phyloP scores from a whole-genome alignment of 2,329 filamentous ascomycete species.

The Exophiala sideris region DNA sequence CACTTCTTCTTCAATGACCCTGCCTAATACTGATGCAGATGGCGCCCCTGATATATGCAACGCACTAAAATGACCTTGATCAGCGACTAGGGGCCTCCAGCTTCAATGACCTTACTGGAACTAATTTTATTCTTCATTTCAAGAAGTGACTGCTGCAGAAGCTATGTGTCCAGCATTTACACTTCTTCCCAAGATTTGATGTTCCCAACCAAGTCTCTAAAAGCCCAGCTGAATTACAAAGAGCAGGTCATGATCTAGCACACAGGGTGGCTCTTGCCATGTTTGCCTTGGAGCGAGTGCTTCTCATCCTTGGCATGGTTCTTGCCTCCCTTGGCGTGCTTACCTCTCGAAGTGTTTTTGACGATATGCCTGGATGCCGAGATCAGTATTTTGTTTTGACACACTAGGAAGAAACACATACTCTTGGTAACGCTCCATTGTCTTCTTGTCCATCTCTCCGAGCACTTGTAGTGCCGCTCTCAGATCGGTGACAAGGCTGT shows the following conservation, averaged over 20 bases:
- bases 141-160: no score
- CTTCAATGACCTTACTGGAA: no score
- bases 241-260: constrained; percentile 55
- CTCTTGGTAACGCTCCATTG: constrained; percentile 65
- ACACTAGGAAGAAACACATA: constrained; percentile 39
- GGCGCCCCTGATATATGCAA: no score
- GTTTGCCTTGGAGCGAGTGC: constrained; percentile 76
- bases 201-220: not conserved
- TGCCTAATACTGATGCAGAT: no score
- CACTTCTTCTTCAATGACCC: no score
- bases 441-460: constrained; percentile 68
- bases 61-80: no score
- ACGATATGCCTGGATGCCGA: constrained; percentile 46
- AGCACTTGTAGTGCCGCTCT: constrained; percentile 71
- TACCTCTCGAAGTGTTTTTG: constrained; percentile 45
- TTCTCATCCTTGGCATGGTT: constrained; percentile 65
- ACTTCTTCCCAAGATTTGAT: no score
- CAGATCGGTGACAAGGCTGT: constrained; percentile 73
- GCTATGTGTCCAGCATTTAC: no score
- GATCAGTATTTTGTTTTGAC: constrained; percentile 5
- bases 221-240: not conserved
- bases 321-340: constrained; percentile 48
- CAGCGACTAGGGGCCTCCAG: no score
- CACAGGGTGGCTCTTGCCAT: constrained; percentile 82
- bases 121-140: no score